Evolutionary conservation across 495 filamentous ascomycete genomes (phyloP).

Genomic region (Talaromyces nanjingensis): DNA sequence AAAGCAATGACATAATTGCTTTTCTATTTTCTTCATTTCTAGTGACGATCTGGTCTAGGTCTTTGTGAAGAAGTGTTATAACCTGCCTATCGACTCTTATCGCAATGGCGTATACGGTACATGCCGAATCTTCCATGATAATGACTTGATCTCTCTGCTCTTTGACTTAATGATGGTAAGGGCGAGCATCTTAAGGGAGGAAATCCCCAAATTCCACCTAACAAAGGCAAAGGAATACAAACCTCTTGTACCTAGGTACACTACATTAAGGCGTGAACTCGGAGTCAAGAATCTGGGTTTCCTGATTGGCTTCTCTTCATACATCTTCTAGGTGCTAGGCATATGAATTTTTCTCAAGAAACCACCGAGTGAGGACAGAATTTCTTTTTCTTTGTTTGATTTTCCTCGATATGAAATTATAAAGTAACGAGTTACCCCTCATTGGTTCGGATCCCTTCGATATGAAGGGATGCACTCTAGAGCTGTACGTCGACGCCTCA

Average conservation of each 20-base stretch:
- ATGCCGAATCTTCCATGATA: too few relatives aligned
- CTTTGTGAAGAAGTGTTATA: too few relatives aligned
- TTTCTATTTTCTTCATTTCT: too few relatives aligned
- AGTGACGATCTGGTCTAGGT: too few relatives aligned
- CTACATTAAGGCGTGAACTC: neutral
- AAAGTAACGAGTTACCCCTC: neutral
- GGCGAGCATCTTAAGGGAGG: too few relatives aligned
- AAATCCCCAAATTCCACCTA: too few relatives aligned
- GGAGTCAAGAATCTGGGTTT: neutral
- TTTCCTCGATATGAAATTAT: neutral
- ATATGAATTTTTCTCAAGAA: neutral
- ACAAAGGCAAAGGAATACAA: too few relatives aligned
- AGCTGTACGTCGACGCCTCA: slow-evolving; percentile 1
- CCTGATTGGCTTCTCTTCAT: neutral
- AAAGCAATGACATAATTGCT: too few relatives aligned
- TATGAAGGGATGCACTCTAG: neutral
- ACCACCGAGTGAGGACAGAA: neutral
- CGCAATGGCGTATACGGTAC: too few relatives aligned
- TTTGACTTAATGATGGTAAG: too few relatives aligned
- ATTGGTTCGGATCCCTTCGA: neutral
- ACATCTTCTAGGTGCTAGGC: neutral
- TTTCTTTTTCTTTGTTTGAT: neutral
- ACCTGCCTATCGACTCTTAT: too few relatives aligned
- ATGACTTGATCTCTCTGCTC: too few relatives aligned
- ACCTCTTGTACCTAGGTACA: neutral